Conservation (phyloP, 73 alveolate genomes). For the Paramecium bursaria region DNA sequence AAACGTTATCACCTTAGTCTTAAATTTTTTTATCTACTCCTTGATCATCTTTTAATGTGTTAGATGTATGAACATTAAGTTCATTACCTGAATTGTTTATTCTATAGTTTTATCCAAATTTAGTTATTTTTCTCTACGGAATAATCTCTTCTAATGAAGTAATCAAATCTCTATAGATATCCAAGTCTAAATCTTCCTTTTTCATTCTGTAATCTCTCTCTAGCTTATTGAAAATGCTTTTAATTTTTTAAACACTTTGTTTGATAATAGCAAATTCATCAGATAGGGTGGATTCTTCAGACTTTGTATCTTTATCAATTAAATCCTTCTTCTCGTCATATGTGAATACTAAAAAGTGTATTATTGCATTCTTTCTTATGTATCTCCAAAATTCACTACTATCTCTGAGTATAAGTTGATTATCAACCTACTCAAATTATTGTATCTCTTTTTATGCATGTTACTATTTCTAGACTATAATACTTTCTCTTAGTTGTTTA, state of each 20-base stretch:
- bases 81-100: not conserved
- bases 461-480: slow-evolving; percentile 28
- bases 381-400: slow-evolving; percentile 67
- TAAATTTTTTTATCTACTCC: slow-evolving; percentile 21
- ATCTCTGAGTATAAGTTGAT: slow-evolving; percentile 51
- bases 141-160: slow-evolving; percentile 44
- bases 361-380: slow-evolving; percentile 54
- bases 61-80: slow-evolving; percentile 29
- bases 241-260: slow-evolving; percentile 38
- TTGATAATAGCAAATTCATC: slow-evolving; percentile 59
- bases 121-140: slow-evolving; percentile 44
- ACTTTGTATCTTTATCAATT: slow-evolving; percentile 28
- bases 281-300: slow-evolving; percentile 42
- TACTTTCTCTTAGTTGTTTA: slow-evolving; percentile 4
- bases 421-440: not conserved
- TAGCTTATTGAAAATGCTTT: slow-evolving; percentile 29
- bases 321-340: slow-evolving; percentile 67
- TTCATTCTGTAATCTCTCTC: slow-evolving; percentile 57
- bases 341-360: slow-evolving; percentile 61
- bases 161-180: slow-evolving; percentile 45
- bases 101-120: slow-evolving; percentile 49
- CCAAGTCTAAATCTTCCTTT: slow-evolving; percentile 52
- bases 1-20: slow-evolving; percentile 57
- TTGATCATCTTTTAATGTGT: slow-evolving; percentile 37
- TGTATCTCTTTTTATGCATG: slow-evolving; percentile 14